Percentiles rank a stretch among this genome's conserved stretches.
Conservation (phyloP, 1,139 yeast genomes). For the Kodamaea sp. region DNA sequence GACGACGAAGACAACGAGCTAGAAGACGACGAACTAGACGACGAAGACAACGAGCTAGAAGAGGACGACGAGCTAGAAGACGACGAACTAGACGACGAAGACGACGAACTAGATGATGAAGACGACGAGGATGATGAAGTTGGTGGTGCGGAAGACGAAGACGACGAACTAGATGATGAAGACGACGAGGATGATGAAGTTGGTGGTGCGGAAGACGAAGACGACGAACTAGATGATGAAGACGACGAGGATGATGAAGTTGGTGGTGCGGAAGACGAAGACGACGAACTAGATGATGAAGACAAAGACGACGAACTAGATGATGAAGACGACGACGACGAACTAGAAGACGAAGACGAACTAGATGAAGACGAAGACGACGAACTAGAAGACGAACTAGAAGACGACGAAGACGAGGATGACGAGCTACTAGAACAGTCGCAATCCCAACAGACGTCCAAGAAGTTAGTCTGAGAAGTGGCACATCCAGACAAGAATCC, state of each 20-base stretch:
- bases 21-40: conserved; percentile 1
- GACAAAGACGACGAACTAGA: conserved; percentile 2
- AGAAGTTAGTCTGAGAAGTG: conserved; percentile 13
- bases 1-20: neutral
- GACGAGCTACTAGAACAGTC: conserved; percentile 15
- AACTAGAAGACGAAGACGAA: conserved; percentile 7
- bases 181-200: conserved; percentile 7
- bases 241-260: conserved; percentile 1
- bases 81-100: conserved; percentile 2
- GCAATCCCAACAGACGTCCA: conserved; percentile 27
- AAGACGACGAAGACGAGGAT: conserved; percentile 2
- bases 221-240: conserved; percentile 1
- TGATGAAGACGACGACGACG: conserved; percentile 1
- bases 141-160: conserved; percentile 1
- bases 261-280: conserved; percentile 5
- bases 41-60: conserved; percentile 1
- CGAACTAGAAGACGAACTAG: neutral
- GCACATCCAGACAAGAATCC: conserved; percentile 19
- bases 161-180: conserved; percentile 6
- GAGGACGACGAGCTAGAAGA: conserved; percentile 1
- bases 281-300: neutral
- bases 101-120: conserved; percentile 4
- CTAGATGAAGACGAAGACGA: conserved; percentile 1
- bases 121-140: conserved; percentile 1
- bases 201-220: conserved; percentile 1